These are phyloP conservation scores for Pseudomassariella vexata DNA, from an alignment of 2,329 filamentous ascomycete species.

Conservation along the genomic window DNA sequence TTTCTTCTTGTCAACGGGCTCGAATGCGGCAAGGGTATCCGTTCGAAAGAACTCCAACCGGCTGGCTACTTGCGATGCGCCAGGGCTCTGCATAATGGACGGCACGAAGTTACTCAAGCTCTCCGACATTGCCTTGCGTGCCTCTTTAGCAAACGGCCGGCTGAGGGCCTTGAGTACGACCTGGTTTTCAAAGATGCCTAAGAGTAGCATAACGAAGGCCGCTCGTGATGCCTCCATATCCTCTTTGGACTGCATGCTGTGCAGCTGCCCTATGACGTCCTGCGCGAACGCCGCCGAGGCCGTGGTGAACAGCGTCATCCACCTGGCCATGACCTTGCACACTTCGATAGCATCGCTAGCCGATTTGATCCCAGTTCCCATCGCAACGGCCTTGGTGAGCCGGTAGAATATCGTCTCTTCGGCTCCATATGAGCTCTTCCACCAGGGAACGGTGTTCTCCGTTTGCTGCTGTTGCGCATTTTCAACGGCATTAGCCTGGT, in stretches of 20 bases:
- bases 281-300: slow-evolving; percentile 43
- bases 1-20: slow-evolving; percentile 48
- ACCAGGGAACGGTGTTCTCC: slow-evolving; percentile 24
- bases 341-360: slow-evolving; percentile 44
- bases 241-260: slow-evolving; percentile 39
- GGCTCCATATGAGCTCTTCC: slow-evolving; percentile 52
- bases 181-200: slow-evolving; percentile 56
- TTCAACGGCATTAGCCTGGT: slow-evolving; percentile 19
- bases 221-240: slow-evolving; percentile 57
- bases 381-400: slow-evolving; percentile 78
- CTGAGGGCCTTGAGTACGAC: slow-evolving; percentile 48
- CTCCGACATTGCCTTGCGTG: slow-evolving; percentile 43
- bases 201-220: slow-evolving; percentile 57
- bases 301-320: slow-evolving; percentile 53
- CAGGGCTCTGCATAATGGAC: slow-evolving; percentile 50
- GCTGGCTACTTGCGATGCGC: slow-evolving; percentile 46
- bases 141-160: slow-evolving; percentile 45
- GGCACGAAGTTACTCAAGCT: slow-evolving; percentile 49
- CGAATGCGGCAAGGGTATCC: slow-evolving; percentile 48
- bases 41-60: slow-evolving; percentile 53
- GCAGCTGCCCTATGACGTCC: slow-evolving; percentile 38
- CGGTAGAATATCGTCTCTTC: slow-evolving; percentile 94
- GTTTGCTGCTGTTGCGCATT: slow-evolving; percentile 11
- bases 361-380: slow-evolving; percentile 41
- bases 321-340: slow-evolving; percentile 44